Conservation (phyloP, 441 rosid species). For the Euphorbia corollata region DNA sequence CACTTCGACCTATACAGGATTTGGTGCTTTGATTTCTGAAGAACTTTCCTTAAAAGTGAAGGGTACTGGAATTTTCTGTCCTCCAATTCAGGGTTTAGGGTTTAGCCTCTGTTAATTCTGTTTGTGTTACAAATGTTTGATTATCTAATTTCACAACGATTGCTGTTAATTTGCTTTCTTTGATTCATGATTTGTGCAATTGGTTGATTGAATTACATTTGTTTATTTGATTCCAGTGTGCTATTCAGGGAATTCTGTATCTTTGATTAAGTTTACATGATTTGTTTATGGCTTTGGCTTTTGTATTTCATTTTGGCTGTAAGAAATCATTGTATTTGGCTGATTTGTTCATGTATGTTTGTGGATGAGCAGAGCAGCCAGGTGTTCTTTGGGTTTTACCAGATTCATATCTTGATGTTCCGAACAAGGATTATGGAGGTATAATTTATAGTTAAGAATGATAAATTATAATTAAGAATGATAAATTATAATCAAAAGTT, state of each 20-base stretch:
- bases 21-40: slow-evolving; percentile 90
- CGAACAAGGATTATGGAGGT: slow-evolving; percentile 97
- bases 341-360: slow-evolving; percentile 13
- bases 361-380: slow-evolving; percentile 50
- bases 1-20: slow-evolving; percentile 80
- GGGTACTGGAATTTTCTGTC: slow-evolving; percentile 34
- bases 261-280: slow-evolving; percentile 3
- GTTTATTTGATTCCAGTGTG: background rate
- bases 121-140: slow-evolving; percentile 7
- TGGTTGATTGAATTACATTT: background rate
- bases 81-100: slow-evolving; percentile 11
- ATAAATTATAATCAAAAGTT: background rate
- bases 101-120: background rate
- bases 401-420: slow-evolving; percentile 91
- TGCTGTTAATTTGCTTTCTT: background rate
- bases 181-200: background rate
- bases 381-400: slow-evolving; percentile 95
- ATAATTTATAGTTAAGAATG: slow-evolving; percentile 7
- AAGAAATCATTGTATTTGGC: background rate
- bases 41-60: slow-evolving; percentile 84
- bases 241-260: background rate
- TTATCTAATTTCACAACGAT: background rate
- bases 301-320: background rate
- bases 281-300: background rate
- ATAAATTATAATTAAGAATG: slow-evolving; percentile 8